Base-by-base conservation (phyloP, 305 asterid species). In the Andrographis paniculata region DNA sequence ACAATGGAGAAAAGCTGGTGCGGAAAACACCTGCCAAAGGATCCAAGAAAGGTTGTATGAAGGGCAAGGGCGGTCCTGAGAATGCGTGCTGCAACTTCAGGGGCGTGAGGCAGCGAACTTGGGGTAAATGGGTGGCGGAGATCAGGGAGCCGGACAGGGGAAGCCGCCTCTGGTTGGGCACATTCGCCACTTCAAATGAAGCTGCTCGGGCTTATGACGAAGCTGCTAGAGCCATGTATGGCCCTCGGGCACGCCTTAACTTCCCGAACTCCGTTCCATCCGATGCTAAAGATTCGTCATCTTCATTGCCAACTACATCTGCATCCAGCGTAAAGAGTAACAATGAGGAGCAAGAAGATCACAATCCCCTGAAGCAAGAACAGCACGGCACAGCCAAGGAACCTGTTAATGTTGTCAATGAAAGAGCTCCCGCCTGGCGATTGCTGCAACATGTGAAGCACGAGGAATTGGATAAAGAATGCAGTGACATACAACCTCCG, bases 81-180 rank as follows among this genome's bases (percentile, higher is more conserved):
- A 88, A 85, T 53, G 37, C 69, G 1, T 60, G 52, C 17, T 76
- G 77, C 73, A 85, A 70, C 21, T 89, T 75, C 45, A 74, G 95
- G 63, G 94, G 95, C 11, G 95, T 85, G 17, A 70, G 95, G 63
- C 95, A 88, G 71, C 68, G 97, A 61, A 85, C 78, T 0, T 88
- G 97, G 97, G 97, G 97, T 30, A 88, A 85, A 74, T 88, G 95
- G 97, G 97, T 88, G 16, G 80, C 97, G 2, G 97, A 89, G 69
- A 89, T 89, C 6, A 64, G 94, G 45, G 91, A 82, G 72, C 97
- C 97, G 0, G 64, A 76, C 39, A 49, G 84, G 42, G 94, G 94
- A 16, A 71, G 65, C 22, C 74, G 94, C 62, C 70, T 89, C 6
- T 89, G 97, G 97, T 46, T 89, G 20, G 97, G 97, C 41, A 85